Percentiles rank a stretch among this genome's conserved stretches.
phyloP scores from a whole-genome alignment of 2,329 filamentous ascomycete genomes.

The Chaetomiaceae sp. region DNA sequence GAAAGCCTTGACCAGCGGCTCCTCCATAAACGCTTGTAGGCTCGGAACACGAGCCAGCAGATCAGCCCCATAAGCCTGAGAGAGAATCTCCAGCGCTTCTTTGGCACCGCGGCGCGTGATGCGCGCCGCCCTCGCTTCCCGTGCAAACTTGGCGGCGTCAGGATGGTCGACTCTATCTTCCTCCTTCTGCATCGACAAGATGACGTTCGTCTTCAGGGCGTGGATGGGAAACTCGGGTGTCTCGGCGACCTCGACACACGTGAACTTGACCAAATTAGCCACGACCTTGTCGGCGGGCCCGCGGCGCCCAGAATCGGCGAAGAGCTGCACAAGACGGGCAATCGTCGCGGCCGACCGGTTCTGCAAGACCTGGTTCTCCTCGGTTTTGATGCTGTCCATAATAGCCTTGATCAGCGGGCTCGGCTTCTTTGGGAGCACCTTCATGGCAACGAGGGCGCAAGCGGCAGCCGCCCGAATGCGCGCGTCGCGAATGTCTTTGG shows the following conservation, averaged over 20 bases:
- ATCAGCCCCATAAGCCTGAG: conserved; percentile 67
- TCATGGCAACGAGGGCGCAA: conserved; percentile 81
- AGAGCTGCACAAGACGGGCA: conserved; percentile 76
- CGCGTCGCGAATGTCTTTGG: conserved; percentile 77
- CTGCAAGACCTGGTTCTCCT: conserved; percentile 86
- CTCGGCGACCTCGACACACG: conserved; percentile 94
- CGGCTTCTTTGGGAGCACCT: conserved; percentile 84
- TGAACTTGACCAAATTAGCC: conserved; percentile 92
- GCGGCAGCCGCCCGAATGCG: conserved; percentile 82
- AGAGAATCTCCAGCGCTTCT: conserved; percentile 84
- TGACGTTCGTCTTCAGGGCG: conserved; percentile 67
- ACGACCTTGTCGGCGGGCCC: conserved; percentile 94
- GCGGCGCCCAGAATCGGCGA: conserved; percentile 71
- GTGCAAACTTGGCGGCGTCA: conserved; percentile 83
- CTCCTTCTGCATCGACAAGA: conserved; percentile 92
- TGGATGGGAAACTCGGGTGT: conserved; percentile 92
- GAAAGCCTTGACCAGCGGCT: conserved; percentile 70
- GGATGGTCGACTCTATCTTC: conserved; percentile 91
- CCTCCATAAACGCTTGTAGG: conserved; percentile 72
- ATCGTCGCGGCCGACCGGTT: conserved; percentile 79
- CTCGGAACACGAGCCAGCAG: conserved; percentile 82
- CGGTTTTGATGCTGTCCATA: conserved; percentile 96
- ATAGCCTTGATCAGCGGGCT: conserved; percentile 89
- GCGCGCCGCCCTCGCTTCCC: conserved; percentile 79
- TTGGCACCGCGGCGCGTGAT: conserved; percentile 91